Base-by-base conservation (phyloP, 2,329 filamentous ascomycete genomes). In the Annulohypoxylon truncatum region DNA sequence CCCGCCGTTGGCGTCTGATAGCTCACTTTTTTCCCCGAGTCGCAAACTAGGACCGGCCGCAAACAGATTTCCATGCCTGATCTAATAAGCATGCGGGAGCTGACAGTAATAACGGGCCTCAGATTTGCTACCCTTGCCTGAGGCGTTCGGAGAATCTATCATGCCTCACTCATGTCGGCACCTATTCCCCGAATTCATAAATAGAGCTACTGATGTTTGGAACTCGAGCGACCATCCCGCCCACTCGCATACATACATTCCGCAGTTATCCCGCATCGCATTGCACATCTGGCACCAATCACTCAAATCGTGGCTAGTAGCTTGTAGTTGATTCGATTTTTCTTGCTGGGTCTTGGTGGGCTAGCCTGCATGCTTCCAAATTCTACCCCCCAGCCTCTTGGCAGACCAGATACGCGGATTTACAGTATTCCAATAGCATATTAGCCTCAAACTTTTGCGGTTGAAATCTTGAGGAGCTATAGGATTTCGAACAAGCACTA, bases 221-320 rank as follows among this genome's bases (percentile, higher is more conserved):
- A 42, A 44, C 26, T 28, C 13, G 15, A 44, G 26, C 15, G 12
- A 26, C 26, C 31, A 28, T 20, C 51, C 47, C 40, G 15, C 54
- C 55, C 44, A 48, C 22, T 48, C 29, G 26, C 46, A 38, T 61
- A 52, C 56, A 35, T 52, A 42, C 15, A 6, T 13, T 46, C 20
- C 54, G 50, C 40, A 57, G 55, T 22, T 42, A 20, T 54, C 52
- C 58, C 64, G 64, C 64, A 67, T 64, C 35, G 50, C 51, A 64
- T 60, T 64, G 63, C 42, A 64, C 51, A 56, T 65, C 64, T 67
- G 61, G 61, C 67, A 67, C 67, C 67, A 69, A 69, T 67, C 67
- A 61, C 12, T 18, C 48, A 57, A 24, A 65, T 26, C 61, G 50
- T 57, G 58, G 54, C 52, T 40, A 33, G 24, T n/a, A 35, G 40